Conservation (phyloP, 352 stramenopile species). For the Phytophthora nicotianae region DNA sequence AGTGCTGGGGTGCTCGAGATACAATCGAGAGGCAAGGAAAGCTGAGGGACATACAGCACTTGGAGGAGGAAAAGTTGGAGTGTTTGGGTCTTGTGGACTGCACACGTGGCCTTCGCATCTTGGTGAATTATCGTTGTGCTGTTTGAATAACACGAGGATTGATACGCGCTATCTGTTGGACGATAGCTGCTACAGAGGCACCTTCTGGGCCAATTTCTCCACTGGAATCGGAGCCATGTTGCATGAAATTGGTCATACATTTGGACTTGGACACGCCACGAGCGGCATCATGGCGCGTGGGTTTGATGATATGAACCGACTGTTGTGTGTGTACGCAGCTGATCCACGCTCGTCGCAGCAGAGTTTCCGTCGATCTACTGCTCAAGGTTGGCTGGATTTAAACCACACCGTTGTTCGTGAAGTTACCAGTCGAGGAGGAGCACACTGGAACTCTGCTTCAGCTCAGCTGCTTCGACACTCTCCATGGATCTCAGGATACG, state of each 20-base stretch:
- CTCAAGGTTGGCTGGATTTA: constrained; percentile 42
- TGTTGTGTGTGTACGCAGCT: constrained; percentile 55
- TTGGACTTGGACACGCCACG: constrained; percentile 59
- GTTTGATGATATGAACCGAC: constrained; percentile 77
- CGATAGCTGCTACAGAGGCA: constrained; percentile 64
- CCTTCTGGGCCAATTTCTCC: constrained; percentile 68
- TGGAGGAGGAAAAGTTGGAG: constrained; percentile 54
- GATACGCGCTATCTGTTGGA: constrained; percentile 55
- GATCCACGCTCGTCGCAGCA: constrained; percentile 25
- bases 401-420: constrained; percentile 47
- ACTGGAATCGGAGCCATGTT: constrained; percentile 70
- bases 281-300: constrained; percentile 72
- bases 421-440: constrained; percentile 34
- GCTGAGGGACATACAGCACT: constrained; percentile 65
- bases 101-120: constrained; percentile 64
- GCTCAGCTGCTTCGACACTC: constrained; percentile 56
- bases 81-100: constrained; percentile 75
- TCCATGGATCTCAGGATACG: constrained; percentile 54
- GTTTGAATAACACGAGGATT: constrained; percentile 61
- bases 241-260: constrained; percentile 68
- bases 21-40: constrained; percentile 53
- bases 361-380: constrained; percentile 14
- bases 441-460: constrained; percentile 65
- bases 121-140: constrained; percentile 53
- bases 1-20: constrained; percentile 72